These are phyloP conservation scores for Dendrocalamus latiflorus DNA, from an alignment of 202 grass and related monocot species.

Conservation along the genomic window DNA sequence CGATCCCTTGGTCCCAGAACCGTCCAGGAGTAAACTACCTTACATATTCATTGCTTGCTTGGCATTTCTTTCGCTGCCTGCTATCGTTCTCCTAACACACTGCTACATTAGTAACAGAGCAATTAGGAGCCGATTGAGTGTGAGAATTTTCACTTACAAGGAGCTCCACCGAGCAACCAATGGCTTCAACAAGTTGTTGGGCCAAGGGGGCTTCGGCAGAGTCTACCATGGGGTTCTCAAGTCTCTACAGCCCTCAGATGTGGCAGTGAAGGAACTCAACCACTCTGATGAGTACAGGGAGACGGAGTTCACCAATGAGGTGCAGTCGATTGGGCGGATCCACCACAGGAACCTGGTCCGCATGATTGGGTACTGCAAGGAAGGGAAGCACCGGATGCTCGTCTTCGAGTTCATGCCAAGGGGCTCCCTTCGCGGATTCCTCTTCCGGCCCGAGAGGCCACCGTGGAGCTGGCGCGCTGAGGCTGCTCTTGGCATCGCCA, in stretches of 20 bases:
- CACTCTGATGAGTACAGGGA: slow-evolving; percentile 21
- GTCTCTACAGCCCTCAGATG: background rate
- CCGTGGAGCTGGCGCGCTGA: slow-evolving; percentile 29
- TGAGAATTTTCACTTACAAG: slow-evolving; percentile 26
- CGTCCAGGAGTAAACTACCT: too few species aligned
- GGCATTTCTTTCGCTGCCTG: too few species aligned
- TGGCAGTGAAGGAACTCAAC: slow-evolving; percentile 62
- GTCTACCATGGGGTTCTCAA: slow-evolving; percentile 38
- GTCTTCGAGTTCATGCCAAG: slow-evolving; percentile 61
- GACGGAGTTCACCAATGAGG: slow-evolving; percentile 53
- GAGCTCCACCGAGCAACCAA: slow-evolving; percentile 52
- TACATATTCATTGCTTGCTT: too few species aligned
- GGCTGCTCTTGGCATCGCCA: slow-evolving; percentile 25
- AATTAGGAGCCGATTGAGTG: too few species aligned
- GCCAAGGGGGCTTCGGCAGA: slow-evolving; percentile 54
- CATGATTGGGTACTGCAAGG: slow-evolving; percentile 48
- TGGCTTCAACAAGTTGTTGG: slow-evolving; percentile 42
- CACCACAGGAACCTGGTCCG: slow-evolving; percentile 59
- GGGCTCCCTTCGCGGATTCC: slow-evolving; percentile 34
- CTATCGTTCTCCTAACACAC: too few species aligned
- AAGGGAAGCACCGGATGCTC: slow-evolving; percentile 50
- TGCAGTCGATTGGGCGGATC: slow-evolving; percentile 51
- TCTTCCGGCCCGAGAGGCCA: background rate
- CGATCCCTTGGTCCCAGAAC: too few species aligned
- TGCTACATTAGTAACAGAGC: too few species aligned